Evolutionary conservation across 305 asterid genomes (phyloP), one percentile per base, ranked within the genome.

Genomic region (Nicotiana rustica): DNA sequence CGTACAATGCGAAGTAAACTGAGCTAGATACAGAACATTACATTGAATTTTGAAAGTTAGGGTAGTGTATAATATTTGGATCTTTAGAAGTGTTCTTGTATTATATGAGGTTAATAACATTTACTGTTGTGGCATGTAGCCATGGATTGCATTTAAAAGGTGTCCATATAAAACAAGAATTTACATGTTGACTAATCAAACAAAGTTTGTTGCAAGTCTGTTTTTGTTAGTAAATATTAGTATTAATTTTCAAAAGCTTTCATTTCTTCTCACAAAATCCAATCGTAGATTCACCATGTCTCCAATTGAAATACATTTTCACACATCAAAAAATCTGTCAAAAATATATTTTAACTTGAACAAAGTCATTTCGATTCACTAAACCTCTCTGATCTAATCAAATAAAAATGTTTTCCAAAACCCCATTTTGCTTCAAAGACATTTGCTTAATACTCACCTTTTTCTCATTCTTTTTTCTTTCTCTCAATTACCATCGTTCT

Each of bases 381-480:
- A 18, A 73, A n/a, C 4, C 41, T 73, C 64, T 25, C 25, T 25
- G 25, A 25, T 73, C 52, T 14, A 6, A 49, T 49, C 62, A 73
- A 56, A 75, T 65, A 18, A 80, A 38, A 0, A 80, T 80, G 83
- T 64, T 21, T 49, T 79, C 19, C 35, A 80, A 65, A 41, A 65
- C 64, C 66, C 14, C 61, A 29, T 65, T 64, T 47, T 80, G 36
- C 65, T 80, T 80, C 77, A 80, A 80, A 80, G 64, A 65, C 60
- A 33, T 80, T 65, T 80, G 4, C 49, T 64, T 80, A 18, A 47
- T 80, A 10, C 59, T n/a, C 33, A 65, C 47, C 33, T 29, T 80
- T 18, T 1, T 56, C 52, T 80, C 76, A 21, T 13, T 80, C 17
- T 47, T 80, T 35, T 65, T 80, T 14, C 18, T 47, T 55, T 10